Conservation (phyloP, 2,329 filamentous ascomycete genomes). For the Ciborinia camelliae region DNA sequence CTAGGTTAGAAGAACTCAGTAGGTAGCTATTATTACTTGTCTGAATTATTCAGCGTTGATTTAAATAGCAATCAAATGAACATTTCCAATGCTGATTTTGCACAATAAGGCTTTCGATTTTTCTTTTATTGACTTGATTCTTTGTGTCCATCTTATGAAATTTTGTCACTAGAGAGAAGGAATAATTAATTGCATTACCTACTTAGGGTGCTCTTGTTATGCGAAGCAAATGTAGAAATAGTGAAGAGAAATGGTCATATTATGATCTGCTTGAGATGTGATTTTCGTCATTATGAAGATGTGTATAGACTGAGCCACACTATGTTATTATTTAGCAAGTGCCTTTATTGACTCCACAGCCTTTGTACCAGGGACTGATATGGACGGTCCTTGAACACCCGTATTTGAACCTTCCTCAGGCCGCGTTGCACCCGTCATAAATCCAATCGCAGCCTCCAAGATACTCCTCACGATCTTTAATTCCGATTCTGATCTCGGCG, state of each 20-base stretch:
- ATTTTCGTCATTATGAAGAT: background rate
- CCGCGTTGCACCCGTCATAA: constrained; percentile 27
- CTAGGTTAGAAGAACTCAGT: background rate
- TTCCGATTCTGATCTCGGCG: constrained; percentile 29
- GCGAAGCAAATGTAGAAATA: too few species aligned
- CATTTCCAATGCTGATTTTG: background rate
- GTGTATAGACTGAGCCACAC: too few species aligned
- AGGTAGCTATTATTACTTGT: constrained; percentile 3
- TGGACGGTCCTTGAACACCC: background rate
- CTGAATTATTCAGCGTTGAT: background rate
- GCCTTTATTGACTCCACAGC: background rate
- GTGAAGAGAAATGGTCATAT: background rate
- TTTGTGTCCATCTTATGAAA: too few species aligned
- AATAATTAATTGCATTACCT: background rate
- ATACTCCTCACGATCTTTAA: constrained; percentile 27
- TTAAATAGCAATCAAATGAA: background rate
- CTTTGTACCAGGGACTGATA: background rate
- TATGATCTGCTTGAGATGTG: too few species aligned
- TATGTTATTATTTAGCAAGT: background rate
- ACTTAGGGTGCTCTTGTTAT: background rate
- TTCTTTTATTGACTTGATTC: too few species aligned
- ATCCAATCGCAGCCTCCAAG: constrained; percentile 28
- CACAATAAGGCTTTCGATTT: too few species aligned
- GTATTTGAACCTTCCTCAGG: too few species aligned
- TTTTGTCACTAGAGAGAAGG: too few species aligned